These are phyloP conservation scores for Neopestalotiopsis sp. DNA, from an alignment of 2,329 filamentous ascomycete genomes.

Conservation along the genomic window DNA sequence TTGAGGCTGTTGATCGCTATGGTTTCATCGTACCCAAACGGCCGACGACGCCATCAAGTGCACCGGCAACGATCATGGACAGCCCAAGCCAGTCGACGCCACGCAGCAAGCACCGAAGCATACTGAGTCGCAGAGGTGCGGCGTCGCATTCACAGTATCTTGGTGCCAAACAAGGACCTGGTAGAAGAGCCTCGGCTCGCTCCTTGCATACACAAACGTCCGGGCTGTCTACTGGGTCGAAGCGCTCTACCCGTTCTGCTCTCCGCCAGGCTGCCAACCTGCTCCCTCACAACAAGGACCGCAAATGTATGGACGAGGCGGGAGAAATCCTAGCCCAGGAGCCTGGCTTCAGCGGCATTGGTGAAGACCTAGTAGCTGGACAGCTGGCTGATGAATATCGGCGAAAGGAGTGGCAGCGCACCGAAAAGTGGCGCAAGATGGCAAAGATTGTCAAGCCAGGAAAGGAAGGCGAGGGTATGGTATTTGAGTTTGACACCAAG, in stretches of 20 bases:
- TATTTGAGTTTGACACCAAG: constrained; percentile 79
- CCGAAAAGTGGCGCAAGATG: constrained; percentile 73
- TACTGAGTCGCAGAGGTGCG: constrained; percentile 47
- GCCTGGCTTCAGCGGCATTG: constrained; percentile 59
- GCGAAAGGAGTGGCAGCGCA: constrained; percentile 65
- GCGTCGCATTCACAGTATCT: constrained; percentile 38
- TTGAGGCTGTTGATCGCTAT: constrained; percentile 68
- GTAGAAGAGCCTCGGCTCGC: constrained; percentile 60
- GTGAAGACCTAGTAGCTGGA: constrained; percentile 59
- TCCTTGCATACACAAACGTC: constrained; percentile 64
- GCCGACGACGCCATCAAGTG: constrained; percentile 37
- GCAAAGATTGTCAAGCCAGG: constrained; percentile 60
- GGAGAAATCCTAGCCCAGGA: constrained; percentile 69
- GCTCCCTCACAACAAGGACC: constrained; percentile 65
- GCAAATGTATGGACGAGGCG: constrained; percentile 67
- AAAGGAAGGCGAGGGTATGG: constrained; percentile 60
- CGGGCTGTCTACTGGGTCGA: constrained; percentile 54
- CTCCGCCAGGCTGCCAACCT: constrained; percentile 63
- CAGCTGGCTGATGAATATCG: constrained; percentile 61
- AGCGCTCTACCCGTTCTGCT: constrained; percentile 58
- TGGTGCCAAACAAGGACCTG: constrained; percentile 50
- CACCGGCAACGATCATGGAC: constrained; percentile 42
- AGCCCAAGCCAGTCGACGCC: constrained; percentile 49
- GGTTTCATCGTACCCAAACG: constrained; percentile 65
- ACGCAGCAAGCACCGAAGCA: constrained; percentile 46